Percentiles rank a stretch among this genome's conserved stretches.
Evolutionary conservation across 345 rosid genomes (phyloP).

Genomic region (Eutrema japonicum): DNA sequence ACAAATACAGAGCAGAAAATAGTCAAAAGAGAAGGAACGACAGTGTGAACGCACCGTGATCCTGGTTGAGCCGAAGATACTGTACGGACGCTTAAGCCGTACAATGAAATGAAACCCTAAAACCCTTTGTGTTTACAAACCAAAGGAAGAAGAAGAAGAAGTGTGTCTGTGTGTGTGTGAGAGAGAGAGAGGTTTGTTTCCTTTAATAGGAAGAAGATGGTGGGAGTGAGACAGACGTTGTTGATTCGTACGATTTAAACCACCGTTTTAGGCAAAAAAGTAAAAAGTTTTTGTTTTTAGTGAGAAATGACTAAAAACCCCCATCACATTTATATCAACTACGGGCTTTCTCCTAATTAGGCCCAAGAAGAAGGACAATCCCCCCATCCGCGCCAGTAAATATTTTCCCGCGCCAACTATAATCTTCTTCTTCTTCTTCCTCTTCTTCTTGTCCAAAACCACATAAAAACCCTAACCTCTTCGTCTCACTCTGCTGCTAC

Average conservation of each 20-base stretch:
- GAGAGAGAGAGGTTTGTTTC: neutral
- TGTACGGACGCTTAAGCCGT: neutral
- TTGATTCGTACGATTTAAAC: constrained; percentile 5
- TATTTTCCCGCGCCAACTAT: neutral
- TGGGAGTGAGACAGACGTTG: neutral
- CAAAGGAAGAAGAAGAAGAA: neutral
- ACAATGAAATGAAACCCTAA: neutral
- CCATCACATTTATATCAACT: neutral
- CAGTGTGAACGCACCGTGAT: neutral
- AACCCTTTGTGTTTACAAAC: neutral
- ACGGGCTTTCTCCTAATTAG: constrained; percentile 6
- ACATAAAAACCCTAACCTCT: neutral
- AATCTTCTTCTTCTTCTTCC: too few relatives aligned
- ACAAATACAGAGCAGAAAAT: constrained; percentile 5
- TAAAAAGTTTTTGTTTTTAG: neutral
- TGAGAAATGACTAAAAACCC: neutral
- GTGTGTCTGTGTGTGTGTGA: neutral
- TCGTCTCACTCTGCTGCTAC: neutral
- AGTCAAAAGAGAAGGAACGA: neutral
- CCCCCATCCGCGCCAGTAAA: neutral
- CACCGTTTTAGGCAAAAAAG: neutral
- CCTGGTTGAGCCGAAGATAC: neutral
- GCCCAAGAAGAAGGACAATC: neutral
- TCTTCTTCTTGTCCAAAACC: neutral
- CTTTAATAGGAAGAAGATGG: neutral